A percentile compares a stretch with the other conserved stretches of the same genome.
Conservation (phyloP, 2,329 filamentous ascomycete species). For the Chalaropsis ovoidea region DNA sequence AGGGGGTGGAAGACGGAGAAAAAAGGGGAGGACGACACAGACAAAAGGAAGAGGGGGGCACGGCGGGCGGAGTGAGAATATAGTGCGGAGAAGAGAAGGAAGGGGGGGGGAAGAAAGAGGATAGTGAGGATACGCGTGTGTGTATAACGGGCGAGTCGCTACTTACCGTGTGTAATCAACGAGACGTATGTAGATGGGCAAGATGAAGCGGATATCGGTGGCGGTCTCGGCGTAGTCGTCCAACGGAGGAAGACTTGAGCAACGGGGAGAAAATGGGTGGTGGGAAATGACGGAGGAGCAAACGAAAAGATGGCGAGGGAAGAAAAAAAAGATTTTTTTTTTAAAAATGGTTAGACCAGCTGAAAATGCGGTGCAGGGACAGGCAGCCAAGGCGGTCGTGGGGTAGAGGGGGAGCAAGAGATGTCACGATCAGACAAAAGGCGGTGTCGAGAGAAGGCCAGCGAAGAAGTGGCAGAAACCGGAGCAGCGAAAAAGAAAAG, state of each 20-base stretch:
- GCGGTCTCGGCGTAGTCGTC: too few species aligned
- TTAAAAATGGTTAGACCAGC: neutral
- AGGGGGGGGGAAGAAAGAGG: constrained; percentile 1
- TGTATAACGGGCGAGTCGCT: neutral
- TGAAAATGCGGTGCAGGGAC: neutral
- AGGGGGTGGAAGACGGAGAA: neutral
- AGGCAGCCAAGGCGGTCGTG: neutral
- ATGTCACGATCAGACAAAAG: constrained; percentile 21
- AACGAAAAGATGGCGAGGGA: neutral
- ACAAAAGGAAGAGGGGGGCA: neutral
- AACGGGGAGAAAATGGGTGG: too few species aligned
- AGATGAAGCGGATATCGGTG: too few species aligned
- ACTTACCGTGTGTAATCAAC: neutral
- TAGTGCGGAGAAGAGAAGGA: constrained; percentile 4
- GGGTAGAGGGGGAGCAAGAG: neutral
- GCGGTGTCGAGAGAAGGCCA: constrained; percentile 13
- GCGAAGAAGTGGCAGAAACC: constrained; percentile 16
- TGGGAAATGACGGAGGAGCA: neutral
- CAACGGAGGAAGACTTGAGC: neutral
- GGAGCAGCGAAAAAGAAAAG: constrained; percentile 12
- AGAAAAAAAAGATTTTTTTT: neutral
- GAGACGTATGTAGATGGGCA: too few species aligned
- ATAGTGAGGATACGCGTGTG: neutral
- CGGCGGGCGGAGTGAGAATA: neutral
- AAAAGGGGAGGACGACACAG: neutral